Percentiles rank a stretch among this genome's conserved stretches.
phyloP scores from a whole-genome alignment of 805 yeast genomes.

The Spathaspora gorwiae region DNA sequence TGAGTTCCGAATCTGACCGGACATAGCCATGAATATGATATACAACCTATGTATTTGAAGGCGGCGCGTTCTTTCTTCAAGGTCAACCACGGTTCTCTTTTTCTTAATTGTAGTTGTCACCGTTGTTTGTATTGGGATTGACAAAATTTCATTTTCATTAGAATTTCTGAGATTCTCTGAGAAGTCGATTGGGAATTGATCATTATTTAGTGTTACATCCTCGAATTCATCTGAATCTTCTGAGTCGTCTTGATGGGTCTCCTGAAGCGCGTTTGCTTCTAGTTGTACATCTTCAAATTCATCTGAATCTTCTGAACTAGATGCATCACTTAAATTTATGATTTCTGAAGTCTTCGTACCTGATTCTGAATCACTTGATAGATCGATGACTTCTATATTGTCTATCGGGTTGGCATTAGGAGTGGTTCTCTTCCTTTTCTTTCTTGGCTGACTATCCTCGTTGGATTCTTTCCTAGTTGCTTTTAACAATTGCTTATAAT shows the following conservation, averaged over 20 bases:
- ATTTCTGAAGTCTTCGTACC: not conserved
- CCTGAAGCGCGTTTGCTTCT: not conserved
- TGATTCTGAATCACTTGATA: not conserved
- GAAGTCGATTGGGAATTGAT: too few relatives aligned
- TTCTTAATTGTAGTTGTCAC: constrained; percentile 17
- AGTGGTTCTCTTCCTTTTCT: constrained; percentile 1
- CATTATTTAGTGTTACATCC: constrained; percentile 9
- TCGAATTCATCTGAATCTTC: constrained; percentile 21
- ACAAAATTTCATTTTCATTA: not conserved
- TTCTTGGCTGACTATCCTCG: not conserved
- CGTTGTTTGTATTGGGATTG: constrained; percentile 13
- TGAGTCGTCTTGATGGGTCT: constrained; percentile 3
- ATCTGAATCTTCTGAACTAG: too few relatives aligned
- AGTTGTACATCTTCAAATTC: constrained; percentile 26
- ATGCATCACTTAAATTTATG: too few relatives aligned
- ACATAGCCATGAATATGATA: constrained; percentile 56
- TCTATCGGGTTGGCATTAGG: not conserved
- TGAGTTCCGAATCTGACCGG: constrained; percentile 62
- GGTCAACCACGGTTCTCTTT: constrained; percentile 36
- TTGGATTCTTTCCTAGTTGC: not conserved
- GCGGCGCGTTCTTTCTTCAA: constrained; percentile 54
- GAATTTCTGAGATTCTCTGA: too few relatives aligned
- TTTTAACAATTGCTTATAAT: constrained; percentile 6
- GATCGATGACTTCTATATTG: not conserved
- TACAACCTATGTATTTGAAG: constrained; percentile 54